phyloP scores from a whole-genome alignment of 129 eudicot genomes.

The Flaveria trinervia region DNA sequence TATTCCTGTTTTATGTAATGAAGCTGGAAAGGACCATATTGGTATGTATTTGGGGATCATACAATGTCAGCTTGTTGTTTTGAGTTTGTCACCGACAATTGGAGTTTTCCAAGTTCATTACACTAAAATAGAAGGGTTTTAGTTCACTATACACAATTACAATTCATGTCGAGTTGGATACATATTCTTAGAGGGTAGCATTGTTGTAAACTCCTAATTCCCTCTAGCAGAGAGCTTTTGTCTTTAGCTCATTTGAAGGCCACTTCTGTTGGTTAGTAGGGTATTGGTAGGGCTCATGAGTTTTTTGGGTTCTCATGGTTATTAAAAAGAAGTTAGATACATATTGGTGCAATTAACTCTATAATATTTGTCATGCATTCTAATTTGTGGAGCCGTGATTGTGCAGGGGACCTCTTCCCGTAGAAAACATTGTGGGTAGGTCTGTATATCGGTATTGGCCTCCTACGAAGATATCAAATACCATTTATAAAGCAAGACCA shows the following conservation, averaged over 20 bases:
- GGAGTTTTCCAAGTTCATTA: no score
- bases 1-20: not conserved
- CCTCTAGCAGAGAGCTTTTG: not conserved
- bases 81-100: no score
- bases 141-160: not conserved
- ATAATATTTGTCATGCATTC: not conserved
- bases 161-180: not conserved
- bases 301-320: not conserved
- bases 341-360: not conserved
- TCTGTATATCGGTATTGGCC: conserved; percentile 94
- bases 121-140: not conserved
- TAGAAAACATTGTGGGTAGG: conserved; percentile 79
- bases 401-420: conserved; percentile 94
- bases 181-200: not conserved
- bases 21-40: not conserved
- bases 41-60: not conserved
- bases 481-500: conserved; percentile 48
- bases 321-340: not conserved
- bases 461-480: conserved; percentile 73
- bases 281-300: not conserved
- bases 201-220: not conserved
- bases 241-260: not conserved
- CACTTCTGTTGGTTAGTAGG: not conserved
- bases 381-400: not conserved
- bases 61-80: no score